Evolutionary conservation across 106 monocot species (phyloP).

Genomic region (Phalaenopsis equestris): DNA sequence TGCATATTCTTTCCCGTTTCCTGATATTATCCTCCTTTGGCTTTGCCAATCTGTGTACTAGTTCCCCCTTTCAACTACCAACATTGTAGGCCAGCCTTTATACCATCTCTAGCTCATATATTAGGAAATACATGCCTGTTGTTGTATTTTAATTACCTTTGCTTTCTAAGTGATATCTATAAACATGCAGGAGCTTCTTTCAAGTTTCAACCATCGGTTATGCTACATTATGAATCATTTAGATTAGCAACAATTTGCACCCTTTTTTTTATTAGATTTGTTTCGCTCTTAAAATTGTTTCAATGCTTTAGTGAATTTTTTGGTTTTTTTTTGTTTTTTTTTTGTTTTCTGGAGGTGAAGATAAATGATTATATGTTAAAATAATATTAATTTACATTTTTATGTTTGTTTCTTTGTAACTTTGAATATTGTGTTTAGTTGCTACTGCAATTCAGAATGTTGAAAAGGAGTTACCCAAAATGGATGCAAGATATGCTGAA

Average conservation of each 20-base stretch:
- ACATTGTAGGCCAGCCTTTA: background rate
- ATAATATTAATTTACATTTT: too few species aligned
- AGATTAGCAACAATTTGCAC: background rate
- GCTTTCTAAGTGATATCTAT: background rate
- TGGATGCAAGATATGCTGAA: conserved; percentile 84
- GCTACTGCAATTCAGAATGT: conserved; percentile 15
- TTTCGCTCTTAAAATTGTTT: too few species aligned
- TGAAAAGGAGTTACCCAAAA: conserved; percentile 41
- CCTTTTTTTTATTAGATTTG: too few species aligned
- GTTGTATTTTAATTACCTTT: background rate
- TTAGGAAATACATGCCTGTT: background rate
- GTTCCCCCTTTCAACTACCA: background rate
- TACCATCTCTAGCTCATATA: background rate
- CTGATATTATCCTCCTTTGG: background rate
- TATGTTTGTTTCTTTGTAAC: background rate
- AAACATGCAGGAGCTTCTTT: background rate
- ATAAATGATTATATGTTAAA: too few species aligned
- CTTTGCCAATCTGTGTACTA: background rate
- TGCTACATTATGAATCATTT: background rate
- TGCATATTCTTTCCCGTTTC: background rate
- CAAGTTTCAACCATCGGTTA: background rate
- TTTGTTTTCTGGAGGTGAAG: too few species aligned
- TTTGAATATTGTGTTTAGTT: conserved; percentile 16
- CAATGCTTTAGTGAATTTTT: too few species aligned
- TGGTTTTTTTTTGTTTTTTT: too few species aligned